Conservation (phyloP, 768 basidiomycete genomes). For the Thelephora ganbajun region DNA sequence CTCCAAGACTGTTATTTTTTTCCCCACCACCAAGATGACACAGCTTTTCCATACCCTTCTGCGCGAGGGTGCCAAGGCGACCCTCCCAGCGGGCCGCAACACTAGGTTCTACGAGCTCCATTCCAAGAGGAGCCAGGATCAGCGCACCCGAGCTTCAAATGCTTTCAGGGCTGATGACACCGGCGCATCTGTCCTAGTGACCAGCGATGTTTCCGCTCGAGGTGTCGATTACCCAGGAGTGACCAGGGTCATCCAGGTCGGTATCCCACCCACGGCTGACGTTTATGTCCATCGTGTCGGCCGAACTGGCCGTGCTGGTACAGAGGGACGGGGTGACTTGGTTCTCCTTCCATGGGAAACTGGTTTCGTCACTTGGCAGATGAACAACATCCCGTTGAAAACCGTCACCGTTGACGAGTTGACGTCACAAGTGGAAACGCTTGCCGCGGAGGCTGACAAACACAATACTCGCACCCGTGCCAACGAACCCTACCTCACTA, state of each 20-base stretch:
- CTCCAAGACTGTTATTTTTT: slow-evolving; percentile 74
- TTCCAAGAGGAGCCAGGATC: slow-evolving; percentile 51
- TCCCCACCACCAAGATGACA: slow-evolving; percentile 76
- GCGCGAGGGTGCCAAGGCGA: slow-evolving; percentile 26
- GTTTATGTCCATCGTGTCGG: slow-evolving; percentile 82
- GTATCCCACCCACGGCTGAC: slow-evolving; percentile 53
- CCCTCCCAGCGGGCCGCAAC: slow-evolving; percentile 34
- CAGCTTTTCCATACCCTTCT: slow-evolving; percentile 59
- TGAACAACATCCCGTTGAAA: slow-evolving; percentile 59
- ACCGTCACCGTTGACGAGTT: slow-evolving; percentile 37
- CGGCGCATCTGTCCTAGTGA: slow-evolving; percentile 54
- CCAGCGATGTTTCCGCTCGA: slow-evolving; percentile 80
- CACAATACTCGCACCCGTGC: slow-evolving; percentile 5
- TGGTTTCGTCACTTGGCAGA: slow-evolving; percentile 45
- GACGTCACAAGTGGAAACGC: slow-evolving; percentile 25
- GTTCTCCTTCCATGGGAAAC: slow-evolving; percentile 71
- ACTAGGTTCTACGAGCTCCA: slow-evolving; percentile 71
- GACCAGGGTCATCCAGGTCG: slow-evolving; percentile 84
- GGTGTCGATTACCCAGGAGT: slow-evolving; percentile 85
- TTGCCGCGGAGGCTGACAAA: slow-evolving; percentile 38
- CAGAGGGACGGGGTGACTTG: slow-evolving; percentile 59
- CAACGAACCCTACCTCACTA: slow-evolving; percentile 5
- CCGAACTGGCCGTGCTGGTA: slow-evolving; percentile 61
- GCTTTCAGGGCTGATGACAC: slow-evolving; percentile 40
- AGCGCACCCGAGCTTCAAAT: slow-evolving; percentile 42